phyloP scores from a whole-genome alignment of 768 basidiomycete species.

The Mycena haematopus region DNA sequence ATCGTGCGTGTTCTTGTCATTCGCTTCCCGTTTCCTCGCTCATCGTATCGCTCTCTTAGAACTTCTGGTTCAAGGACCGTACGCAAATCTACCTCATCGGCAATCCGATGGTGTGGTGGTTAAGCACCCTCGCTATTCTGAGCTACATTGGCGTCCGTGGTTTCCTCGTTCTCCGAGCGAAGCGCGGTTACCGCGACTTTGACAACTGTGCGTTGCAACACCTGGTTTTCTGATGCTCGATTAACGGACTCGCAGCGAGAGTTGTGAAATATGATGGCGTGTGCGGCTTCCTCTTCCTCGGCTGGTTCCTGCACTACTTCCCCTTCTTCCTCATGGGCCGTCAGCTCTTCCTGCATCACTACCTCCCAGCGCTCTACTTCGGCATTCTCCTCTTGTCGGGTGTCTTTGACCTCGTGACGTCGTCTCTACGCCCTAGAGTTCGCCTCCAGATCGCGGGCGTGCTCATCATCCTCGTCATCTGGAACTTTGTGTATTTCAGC shows the following conservation, averaged over 20 bases:
- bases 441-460: constrained; percentile 84
- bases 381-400: constrained; percentile 79
- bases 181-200: constrained; percentile 92
- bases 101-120: constrained; percentile 94
- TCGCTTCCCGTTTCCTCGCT: neutral
- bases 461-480: constrained; percentile 73
- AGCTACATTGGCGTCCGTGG: constrained; percentile 74
- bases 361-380: constrained; percentile 96
- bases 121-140: constrained; percentile 73
- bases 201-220: constrained; percentile 75
- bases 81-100: constrained; percentile 95
- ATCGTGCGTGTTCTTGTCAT: constrained; percentile 67
- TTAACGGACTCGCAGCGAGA: constrained; percentile 59
- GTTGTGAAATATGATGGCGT: constrained; percentile 91
- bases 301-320: constrained; percentile 92
- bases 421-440: constrained; percentile 74
- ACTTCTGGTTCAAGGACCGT: constrained; percentile 99
- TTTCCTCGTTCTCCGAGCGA: constrained; percentile 84
- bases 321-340: constrained; percentile 98
- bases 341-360: constrained; percentile 98
- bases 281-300: constrained; percentile 90
- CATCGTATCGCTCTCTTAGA: constrained; percentile 51
- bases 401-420: constrained; percentile 87
- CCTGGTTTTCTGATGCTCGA: neutral
- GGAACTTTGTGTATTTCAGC: constrained; percentile 80